Evolutionary conservation across 2,329 filamentous ascomycete species (phyloP).

Genomic region (Trichophyton verrucosum): DNA sequence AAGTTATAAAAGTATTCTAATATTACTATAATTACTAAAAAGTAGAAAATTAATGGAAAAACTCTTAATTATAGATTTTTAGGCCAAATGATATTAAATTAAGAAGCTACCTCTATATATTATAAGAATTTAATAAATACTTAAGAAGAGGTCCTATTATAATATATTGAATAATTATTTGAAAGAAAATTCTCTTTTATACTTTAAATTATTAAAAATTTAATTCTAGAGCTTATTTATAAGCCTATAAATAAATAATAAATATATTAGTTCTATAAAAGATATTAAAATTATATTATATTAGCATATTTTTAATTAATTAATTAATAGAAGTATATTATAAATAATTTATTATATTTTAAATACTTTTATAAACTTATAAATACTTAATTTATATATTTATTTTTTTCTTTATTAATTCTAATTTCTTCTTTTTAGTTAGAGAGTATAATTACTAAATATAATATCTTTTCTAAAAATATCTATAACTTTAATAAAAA

Average conservation of each 20-base stretch:
- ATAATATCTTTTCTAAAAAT: not conserved
- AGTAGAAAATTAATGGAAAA: not conserved
- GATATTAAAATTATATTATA: not conserved
- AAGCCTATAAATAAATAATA: too few relatives aligned
- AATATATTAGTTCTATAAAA: too few relatives aligned
- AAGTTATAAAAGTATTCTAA: not conserved
- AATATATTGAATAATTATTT: too few relatives aligned
- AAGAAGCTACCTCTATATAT: not conserved
- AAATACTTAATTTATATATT: not conserved
- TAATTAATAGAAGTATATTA: not conserved
- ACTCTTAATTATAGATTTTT: not conserved
- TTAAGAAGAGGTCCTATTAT: too few relatives aligned
- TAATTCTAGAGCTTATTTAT: too few relatives aligned
- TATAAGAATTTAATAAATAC: too few relatives aligned
- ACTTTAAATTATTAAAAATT: too few relatives aligned
- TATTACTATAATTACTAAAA: not conserved
- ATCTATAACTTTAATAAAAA: conserved; percentile 1
- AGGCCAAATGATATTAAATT: not conserved
- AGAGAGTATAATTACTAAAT: not conserved
- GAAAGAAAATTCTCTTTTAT: too few relatives aligned
- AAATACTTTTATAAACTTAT: not conserved
- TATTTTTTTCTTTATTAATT: not conserved
- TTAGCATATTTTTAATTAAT: not conserved
- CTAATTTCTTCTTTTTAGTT: not conserved
- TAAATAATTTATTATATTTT: not conserved